These are phyloP conservation scores for Leccinum obscurum DNA, from an alignment of 768 basidiomycete species.

Conservation along the genomic window DNA sequence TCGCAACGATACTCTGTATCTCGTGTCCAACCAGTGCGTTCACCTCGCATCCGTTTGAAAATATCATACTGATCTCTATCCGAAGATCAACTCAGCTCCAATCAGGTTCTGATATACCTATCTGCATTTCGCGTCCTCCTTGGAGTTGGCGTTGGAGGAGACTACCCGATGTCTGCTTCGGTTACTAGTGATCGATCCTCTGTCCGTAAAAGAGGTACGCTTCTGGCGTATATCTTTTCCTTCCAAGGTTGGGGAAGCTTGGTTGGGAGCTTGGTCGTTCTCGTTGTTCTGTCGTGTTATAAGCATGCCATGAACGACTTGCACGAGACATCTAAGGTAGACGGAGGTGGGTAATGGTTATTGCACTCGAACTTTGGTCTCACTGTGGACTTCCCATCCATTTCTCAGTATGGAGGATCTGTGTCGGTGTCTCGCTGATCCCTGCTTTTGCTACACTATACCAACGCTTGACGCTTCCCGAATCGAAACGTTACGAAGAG, in stretches of 20 bases:
- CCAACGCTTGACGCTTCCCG: constrained; percentile 71
- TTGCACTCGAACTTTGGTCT: background rate
- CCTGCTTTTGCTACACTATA: constrained; percentile 77
- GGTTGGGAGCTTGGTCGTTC: constrained; percentile 57
- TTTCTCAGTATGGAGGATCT: constrained; percentile 66
- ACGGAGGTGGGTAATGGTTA: constrained; percentile 52
- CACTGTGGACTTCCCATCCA: background rate
- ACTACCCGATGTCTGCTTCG: constrained; percentile 76
- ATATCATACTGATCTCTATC: constrained; percentile 2
- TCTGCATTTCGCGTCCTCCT: constrained; percentile 68
- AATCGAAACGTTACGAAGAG: constrained; percentile 57
- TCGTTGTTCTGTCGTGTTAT: constrained; percentile 66
- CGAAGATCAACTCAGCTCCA: constrained; percentile 51
- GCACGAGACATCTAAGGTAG: constrained; percentile 61
- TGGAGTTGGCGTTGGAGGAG: constrained; percentile 77
- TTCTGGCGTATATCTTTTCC: constrained; percentile 76
- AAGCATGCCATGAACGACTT: constrained; percentile 60
- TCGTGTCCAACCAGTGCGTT: constrained; percentile 58
- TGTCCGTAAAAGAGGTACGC: constrained; percentile 64
- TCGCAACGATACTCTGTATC: constrained; percentile 71
- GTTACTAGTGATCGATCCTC: constrained; percentile 67
- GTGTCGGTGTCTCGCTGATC: constrained; percentile 70
- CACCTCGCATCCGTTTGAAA: background rate
- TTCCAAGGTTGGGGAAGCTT: constrained; percentile 81
- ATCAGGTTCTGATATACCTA: constrained; percentile 59